Evolutionary conservation across 2,329 filamentous ascomycete genomes (phyloP).

Genomic region (Cryoendolithus antarcticus): DNA sequence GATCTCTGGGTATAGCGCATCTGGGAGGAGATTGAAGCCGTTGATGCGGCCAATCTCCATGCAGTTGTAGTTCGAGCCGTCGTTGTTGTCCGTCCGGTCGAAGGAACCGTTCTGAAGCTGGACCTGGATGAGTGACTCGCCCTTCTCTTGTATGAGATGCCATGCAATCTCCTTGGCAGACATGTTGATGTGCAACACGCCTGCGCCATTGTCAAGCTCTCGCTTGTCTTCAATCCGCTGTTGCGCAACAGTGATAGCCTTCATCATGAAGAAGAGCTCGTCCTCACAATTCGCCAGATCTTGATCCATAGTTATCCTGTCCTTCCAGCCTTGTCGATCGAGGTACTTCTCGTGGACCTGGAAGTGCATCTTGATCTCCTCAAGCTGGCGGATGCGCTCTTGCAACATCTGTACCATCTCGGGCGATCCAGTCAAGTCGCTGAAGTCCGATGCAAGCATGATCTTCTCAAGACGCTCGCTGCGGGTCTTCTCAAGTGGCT

Average conservation of each 20-base stretch:
- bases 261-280: constrained; percentile 99
- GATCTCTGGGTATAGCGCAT: constrained; percentile 93
- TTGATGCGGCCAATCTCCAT: constrained; percentile 80
- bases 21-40: constrained; percentile 76
- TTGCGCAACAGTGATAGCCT: constrained; percentile 94
- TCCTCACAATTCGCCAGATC: constrained; percentile 86
- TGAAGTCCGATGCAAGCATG: constrained; percentile 97
- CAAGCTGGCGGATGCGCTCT: constrained; percentile 80
- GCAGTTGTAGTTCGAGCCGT: constrained; percentile 89
- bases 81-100: constrained; percentile 89
- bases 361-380: constrained; percentile 94
- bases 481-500: constrained; percentile 93
- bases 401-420: constrained; percentile 87
- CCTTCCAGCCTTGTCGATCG: constrained; percentile 82
- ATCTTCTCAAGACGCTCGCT: constrained; percentile 95
- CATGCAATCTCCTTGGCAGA: constrained; percentile 93
- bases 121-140: constrained; percentile 77
- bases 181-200: constrained; percentile 81
- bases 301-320: constrained; percentile 75
- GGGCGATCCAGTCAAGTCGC: constrained; percentile 83
- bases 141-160: constrained; percentile 78
- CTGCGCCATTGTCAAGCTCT: constrained; percentile 54
- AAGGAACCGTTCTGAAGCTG: constrained; percentile 86
- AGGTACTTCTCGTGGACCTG: constrained; percentile 80
- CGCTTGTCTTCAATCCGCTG: constrained; percentile 63